Evolutionary conservation across 1,139 yeast genomes (phyloP).

Genomic region (Geotrichum restrictum): DNA sequence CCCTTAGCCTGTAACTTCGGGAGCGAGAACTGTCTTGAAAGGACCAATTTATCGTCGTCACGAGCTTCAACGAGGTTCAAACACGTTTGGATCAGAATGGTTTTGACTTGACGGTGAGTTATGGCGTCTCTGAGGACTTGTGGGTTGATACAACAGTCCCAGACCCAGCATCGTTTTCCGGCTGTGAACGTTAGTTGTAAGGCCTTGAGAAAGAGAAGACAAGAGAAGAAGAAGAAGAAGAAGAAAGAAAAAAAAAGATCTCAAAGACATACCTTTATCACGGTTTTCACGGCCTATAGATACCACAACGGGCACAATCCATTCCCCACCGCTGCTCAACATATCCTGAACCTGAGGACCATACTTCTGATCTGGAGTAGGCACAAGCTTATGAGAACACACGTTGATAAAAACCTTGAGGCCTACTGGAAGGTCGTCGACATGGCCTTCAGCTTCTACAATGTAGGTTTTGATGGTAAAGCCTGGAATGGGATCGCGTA

Average conservation of each 20-base stretch:
- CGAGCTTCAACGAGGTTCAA: conserved; percentile 36
- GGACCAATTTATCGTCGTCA: conserved; percentile 23
- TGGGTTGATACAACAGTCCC: conserved; percentile 57
- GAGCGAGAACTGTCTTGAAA: conserved; percentile 29
- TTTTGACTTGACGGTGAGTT: conserved; percentile 55
- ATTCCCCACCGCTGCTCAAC: conserved; percentile 48
- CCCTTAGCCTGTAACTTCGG: conserved; percentile 38
- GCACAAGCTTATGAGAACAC: conserved; percentile 63
- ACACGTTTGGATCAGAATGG: conserved; percentile 54
- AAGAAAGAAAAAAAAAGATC: not conserved
- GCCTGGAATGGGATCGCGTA: conserved; percentile 33
- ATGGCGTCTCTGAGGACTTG: conserved; percentile 43
- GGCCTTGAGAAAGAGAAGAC: not conserved
- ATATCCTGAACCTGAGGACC: conserved; percentile 60
- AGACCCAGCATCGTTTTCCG: conserved; percentile 59
- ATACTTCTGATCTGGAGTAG: conserved; percentile 50
- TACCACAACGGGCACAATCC: conserved; percentile 81
- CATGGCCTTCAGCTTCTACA: conserved; percentile 36
- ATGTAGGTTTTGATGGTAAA: conserved; percentile 63
- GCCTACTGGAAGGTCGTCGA: conserved; percentile 35
- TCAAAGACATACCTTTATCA: conserved; percentile 55
- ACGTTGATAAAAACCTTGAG: conserved; percentile 76
- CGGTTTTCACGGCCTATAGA: conserved; percentile 50
- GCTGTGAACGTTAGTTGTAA: conserved; percentile 33
- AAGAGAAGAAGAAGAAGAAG: too few species aligned